phyloP scores from a whole-genome alignment of 75 land plant genomes.

The Picea sitchensis region DNA sequence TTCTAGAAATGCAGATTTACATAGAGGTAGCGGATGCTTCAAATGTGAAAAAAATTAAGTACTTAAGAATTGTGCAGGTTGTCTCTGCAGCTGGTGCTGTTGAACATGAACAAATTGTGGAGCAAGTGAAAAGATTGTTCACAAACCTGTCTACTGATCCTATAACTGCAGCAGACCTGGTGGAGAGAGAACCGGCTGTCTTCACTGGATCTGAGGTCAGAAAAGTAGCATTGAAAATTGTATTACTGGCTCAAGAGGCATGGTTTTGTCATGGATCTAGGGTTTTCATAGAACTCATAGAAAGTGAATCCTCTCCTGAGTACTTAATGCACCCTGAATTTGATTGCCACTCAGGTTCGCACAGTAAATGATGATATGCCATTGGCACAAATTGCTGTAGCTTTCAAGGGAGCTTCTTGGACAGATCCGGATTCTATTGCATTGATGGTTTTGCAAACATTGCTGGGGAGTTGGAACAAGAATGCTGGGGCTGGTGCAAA shows the following conservation, averaged over 20 bases:
- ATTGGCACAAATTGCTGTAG: constrained; percentile 38
- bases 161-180: constrained; percentile 58
- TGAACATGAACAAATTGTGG: constrained; percentile 72
- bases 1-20: no score
- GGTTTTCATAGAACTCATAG: neutral
- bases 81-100: constrained; percentile 81
- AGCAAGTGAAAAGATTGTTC: constrained; percentile 57
- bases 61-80: constrained; percentile 26
- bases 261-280: neutral
- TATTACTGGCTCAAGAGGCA: neutral
- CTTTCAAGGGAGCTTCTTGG: constrained; percentile 51
- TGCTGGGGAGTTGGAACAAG: constrained; percentile 48
- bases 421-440: constrained; percentile 51
- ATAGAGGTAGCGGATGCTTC: no score
- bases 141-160: constrained; percentile 57
- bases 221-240: neutral
- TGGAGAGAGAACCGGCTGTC: constrained; percentile 59
- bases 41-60: no score
- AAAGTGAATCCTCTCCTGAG: neutral
- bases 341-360: constrained; percentile 25
- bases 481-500: constrained; percentile 28
- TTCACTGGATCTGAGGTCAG: constrained; percentile 82
- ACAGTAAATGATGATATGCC: constrained; percentile 31
- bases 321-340: neutral
- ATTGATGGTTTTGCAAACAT: constrained; percentile 42